Evolutionary conservation across 305 asterid species (phyloP).

Genomic region (Fraxinus platypoda): DNA sequence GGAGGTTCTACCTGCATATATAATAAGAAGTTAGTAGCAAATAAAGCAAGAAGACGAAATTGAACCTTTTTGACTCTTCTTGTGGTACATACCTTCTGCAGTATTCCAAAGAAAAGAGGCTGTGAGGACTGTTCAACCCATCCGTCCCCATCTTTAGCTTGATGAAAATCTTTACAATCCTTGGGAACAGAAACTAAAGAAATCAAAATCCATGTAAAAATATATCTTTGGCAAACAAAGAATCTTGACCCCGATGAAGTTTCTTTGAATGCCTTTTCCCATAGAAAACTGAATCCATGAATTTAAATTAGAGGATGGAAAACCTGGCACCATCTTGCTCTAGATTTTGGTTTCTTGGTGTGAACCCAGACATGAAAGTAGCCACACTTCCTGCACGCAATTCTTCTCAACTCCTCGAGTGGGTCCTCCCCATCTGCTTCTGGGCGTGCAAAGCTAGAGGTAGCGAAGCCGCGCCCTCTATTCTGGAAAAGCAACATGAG

Average conservation of each 20-base stretch:
- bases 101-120: constrained; percentile 74
- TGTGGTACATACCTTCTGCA: constrained; percentile 62
- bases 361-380: constrained; percentile 68
- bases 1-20: constrained; percentile 71
- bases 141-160: constrained; percentile 95
- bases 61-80: constrained; percentile 16
- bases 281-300: background rate
- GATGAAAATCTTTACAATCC: constrained; percentile 95
- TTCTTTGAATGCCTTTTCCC: background rate
- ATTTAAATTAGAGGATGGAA: constrained; percentile 9
- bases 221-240: constrained; percentile 5
- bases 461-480: constrained; percentile 52
- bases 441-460: constrained; percentile 45
- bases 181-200: constrained; percentile 27
- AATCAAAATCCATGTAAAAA: constrained; percentile 19
- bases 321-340: constrained; percentile 99
- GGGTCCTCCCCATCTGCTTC: constrained; percentile 59
- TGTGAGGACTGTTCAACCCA: constrained; percentile 96
- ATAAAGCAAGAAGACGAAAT: constrained; percentile 9
- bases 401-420: constrained; percentile 57
- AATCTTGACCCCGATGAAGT: background rate
- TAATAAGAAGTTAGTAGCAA: constrained; percentile 14
- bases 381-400: constrained; percentile 89
- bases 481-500: constrained; percentile 42
- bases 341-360: constrained; percentile 72